Conservation (phyloP, 257 asterid species). For the Parsonsia alboflavescens region DNA sequence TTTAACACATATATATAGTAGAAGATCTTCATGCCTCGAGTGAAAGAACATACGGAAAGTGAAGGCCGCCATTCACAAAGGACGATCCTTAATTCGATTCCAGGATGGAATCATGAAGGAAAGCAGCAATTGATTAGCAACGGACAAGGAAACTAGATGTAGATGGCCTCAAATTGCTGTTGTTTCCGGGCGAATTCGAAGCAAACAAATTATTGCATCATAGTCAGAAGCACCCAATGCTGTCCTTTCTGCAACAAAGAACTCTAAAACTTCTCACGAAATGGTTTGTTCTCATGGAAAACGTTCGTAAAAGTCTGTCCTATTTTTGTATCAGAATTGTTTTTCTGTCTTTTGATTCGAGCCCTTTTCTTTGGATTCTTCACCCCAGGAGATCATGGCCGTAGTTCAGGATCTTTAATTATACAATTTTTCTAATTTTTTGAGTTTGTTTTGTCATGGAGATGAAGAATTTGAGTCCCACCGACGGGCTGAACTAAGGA, state of each 20-base stretch:
- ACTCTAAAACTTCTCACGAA: conserved; percentile 10
- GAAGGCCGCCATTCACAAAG: no score
- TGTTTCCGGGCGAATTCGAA: background rate
- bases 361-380: conserved; percentile 24
- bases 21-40: no score
- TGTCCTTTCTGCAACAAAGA: conserved; percentile 8
- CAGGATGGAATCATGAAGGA: no score
- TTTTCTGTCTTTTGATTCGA: conserved; percentile 8
- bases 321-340: conserved; percentile 5
- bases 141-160: background rate
- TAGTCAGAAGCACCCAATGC: conserved; percentile 15
- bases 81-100: no score
- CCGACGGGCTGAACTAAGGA: conserved; percentile 12
- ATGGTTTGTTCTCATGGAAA: conserved; percentile 17
- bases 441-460: conserved; percentile 8
- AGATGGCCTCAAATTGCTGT: background rate
- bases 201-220: conserved; percentile 13
- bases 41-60: no score
- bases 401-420: conserved; percentile 13
- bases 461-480: background rate
- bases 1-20: no score
- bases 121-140: background rate
- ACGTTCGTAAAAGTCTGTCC: conserved; percentile 2
- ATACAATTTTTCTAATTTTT: background rate
- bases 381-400: conserved; percentile 21